Base-by-base conservation (phyloP, 2,329 filamentous ascomycete species). In the Akanthomyces uredinophilus region DNA sequence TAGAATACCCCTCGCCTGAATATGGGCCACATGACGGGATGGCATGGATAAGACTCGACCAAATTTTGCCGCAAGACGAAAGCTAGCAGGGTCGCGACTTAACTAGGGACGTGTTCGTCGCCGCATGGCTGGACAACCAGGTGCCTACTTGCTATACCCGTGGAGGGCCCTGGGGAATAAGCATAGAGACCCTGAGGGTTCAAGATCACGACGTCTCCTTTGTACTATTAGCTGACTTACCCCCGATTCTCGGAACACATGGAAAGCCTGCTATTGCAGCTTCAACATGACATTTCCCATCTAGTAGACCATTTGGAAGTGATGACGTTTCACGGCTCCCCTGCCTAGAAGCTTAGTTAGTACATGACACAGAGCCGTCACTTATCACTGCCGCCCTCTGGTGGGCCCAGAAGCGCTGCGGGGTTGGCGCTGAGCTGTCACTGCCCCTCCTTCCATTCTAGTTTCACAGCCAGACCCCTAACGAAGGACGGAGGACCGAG, bases 21-120 rank as follows among this genome's bases (percentile, higher is more conserved):
- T 22, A 51, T 16, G 35, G 57, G 50, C 58, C 58, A 60, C 58
- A 60, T 60, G 58, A 60, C 50, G 58, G 58, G 29, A 60, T 60
- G 41, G 41, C 58, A 54, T 53, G 58, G 58, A 60, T 47, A 44
- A 60, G 58, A 60, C 57, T 60, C 49, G 57, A 51, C 57, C 39
- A 14, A 39, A 52, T 22, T 53, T 11, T 16, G 37, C 24, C 52
- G 37, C 57, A 53, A 18, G n/a, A 46, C 13, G 27, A 53, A 49
- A 46, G 27, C 47, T 53, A 53, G 58, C 49, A 54, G 32, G 41
- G 50, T 29, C 53, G 20, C 16, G 13, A 44, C 11, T 35, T 24
- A 29, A 29, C 27, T 29, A 29, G 22, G 39, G 20, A 39, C 37
- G 6, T 24, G 44, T 14, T 43, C 18, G 11, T 52, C 32, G 46